Percentiles rank a stretch among this genome's conserved stretches.
phyloP scores from a whole-genome alignment of 345 rosid species.

The Chamaenerion angustifolium region DNA sequence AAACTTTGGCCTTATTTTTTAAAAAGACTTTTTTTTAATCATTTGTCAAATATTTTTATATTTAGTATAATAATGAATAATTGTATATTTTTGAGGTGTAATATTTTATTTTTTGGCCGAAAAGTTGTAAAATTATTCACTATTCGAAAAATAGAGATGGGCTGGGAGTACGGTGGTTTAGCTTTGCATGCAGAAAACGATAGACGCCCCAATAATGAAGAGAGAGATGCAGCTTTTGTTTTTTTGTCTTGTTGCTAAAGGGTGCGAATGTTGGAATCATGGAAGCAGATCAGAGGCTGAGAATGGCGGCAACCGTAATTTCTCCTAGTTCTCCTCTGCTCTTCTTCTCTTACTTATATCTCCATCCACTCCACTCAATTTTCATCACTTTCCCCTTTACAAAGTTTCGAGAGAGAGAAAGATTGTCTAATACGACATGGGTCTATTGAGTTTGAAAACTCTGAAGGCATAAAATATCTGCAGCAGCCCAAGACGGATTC shows the following conservation, averaged over 20 bases:
- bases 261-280: slow-evolving; percentile 81
- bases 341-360: background rate
- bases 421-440: background rate
- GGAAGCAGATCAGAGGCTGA: slow-evolving; percentile 56
- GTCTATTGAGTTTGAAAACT: background rate
- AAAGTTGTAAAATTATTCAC: too few relatives aligned
- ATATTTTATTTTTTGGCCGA: too few relatives aligned
- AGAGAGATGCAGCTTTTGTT: slow-evolving; percentile 5
- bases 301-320: slow-evolving; percentile 42
- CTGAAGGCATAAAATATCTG: too few relatives aligned
- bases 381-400: too few relatives aligned
- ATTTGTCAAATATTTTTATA: too few relatives aligned
- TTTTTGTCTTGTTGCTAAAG: slow-evolving; percentile 23
- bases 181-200: slow-evolving; percentile 18
- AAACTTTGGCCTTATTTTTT: too few relatives aligned
- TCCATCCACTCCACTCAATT: too few relatives aligned
- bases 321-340: slow-evolving; percentile 6
- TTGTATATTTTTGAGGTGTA: too few relatives aligned
- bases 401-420: background rate
- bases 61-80: too few relatives aligned
- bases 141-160: too few relatives aligned
- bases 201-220: slow-evolving; percentile 18
- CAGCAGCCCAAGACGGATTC: background rate
- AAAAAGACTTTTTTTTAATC: too few relatives aligned
- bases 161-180: too few relatives aligned